phyloP scores from a whole-genome alignment of 1,139 yeast genomes.

The Yamadazyma triangularis region DNA sequence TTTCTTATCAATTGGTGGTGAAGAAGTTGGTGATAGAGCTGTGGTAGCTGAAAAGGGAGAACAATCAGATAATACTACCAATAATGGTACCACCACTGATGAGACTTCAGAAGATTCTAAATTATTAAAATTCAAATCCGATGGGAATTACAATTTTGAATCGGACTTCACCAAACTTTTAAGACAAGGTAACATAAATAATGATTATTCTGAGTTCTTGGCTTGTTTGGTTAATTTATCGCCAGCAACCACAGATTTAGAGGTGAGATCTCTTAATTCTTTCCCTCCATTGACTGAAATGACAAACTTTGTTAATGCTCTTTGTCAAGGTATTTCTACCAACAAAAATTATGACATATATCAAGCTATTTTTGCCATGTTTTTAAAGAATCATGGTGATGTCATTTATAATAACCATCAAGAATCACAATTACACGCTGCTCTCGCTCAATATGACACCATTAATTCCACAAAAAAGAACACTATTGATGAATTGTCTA shows the following conservation, averaged over 20 bases:
- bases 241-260: slow-evolving; percentile 80
- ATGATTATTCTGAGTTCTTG: slow-evolving; percentile 50
- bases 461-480: slow-evolving; percentile 38
- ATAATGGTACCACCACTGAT: slow-evolving; percentile 7
- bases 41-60: slow-evolving; percentile 51
- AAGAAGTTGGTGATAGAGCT: slow-evolving; percentile 66
- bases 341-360: slow-evolving; percentile 65
- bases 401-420: slow-evolving; percentile 50
- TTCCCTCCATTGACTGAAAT: slow-evolving; percentile 64
- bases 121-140: slow-evolving; percentile 23
- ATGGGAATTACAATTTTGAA: slow-evolving; percentile 47
- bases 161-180: slow-evolving; percentile 68
- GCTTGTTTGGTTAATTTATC: slow-evolving; percentile 55
- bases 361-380: slow-evolving; percentile 74
- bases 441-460: slow-evolving; percentile 30
- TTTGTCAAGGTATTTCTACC: slow-evolving; percentile 53
- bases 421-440: slow-evolving; percentile 32
- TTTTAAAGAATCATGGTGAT: slow-evolving; percentile 80
- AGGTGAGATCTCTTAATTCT: slow-evolving; percentile 73
- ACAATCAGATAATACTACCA: slow-evolving; percentile 3
- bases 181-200: slow-evolving; percentile 42
- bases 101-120: slow-evolving; percentile 19
- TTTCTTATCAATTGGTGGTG: slow-evolving; percentile 61
- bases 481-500: slow-evolving; percentile 62
- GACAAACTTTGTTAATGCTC: slow-evolving; percentile 58